Conservation (phyloP, 208 protist genomes). For the Leishmania tropica region DNA sequence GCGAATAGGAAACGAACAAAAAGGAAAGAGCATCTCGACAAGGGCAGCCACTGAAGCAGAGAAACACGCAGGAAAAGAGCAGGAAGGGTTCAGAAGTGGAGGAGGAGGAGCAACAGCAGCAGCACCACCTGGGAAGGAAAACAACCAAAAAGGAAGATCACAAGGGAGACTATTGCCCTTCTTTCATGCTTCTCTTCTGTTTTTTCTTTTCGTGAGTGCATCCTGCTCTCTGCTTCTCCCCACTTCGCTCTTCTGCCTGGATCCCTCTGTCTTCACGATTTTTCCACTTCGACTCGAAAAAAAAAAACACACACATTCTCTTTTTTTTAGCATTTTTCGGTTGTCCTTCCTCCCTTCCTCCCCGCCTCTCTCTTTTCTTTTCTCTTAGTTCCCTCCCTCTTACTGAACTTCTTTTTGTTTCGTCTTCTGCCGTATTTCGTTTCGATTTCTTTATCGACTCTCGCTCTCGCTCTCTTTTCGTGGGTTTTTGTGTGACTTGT, state of each 20-base stretch:
- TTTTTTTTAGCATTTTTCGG: not conserved
- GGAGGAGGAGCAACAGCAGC: not conserved
- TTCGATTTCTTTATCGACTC: conserved; percentile 9
- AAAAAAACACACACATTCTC: not conserved
- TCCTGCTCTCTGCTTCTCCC: not conserved
- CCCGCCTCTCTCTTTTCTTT: not conserved
- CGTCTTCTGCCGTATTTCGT: not conserved
- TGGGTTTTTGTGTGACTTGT: not conserved
- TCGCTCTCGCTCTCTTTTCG: conserved; percentile 4
- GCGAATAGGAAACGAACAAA: not conserved
- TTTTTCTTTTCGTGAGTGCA: not conserved
- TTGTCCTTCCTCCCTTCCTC: not conserved
- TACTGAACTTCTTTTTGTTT: conserved; percentile 6
- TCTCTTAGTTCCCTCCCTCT: not conserved
- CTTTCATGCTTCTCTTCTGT: not conserved
- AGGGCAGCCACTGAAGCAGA: not conserved
- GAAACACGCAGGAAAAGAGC: not conserved
- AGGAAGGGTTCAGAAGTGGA: not conserved
- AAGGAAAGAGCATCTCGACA: not conserved
- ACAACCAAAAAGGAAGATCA: not conserved
- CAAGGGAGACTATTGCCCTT: not conserved
- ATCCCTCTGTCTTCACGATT: not conserved
- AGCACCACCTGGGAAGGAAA: not conserved
- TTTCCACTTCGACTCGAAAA: not conserved
- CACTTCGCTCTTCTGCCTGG: not conserved